These are phyloP conservation scores for Glaciozyma antarctica DNA, from an alignment of 768 basidiomycete species.

Conservation along the genomic window DNA sequence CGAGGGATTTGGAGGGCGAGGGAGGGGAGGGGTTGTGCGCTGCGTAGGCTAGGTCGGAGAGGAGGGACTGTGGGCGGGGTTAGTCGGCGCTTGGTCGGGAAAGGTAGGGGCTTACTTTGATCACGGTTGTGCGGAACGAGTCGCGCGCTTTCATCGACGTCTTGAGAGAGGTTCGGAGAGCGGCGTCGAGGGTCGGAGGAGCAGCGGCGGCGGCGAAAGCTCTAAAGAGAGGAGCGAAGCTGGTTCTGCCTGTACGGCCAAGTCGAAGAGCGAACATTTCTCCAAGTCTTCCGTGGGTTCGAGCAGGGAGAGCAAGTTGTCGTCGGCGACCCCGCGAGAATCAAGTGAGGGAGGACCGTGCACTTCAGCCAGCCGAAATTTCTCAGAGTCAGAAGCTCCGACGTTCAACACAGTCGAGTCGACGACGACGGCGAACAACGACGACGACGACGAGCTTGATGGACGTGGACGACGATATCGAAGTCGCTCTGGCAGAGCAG, in stretches of 20 bases:
- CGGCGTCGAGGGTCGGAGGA: conserved; percentile 9
- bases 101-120: conserved; percentile 11
- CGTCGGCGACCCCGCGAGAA: no score
- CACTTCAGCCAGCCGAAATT: no score
- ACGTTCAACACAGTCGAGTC: no score
- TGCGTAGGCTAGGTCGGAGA: conserved; percentile 23
- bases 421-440: no score
- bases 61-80: conserved; percentile 10
- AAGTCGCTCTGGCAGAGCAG: no score
- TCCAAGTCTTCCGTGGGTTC: no score
- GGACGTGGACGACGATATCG: no score
- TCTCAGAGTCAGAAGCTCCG: no score
- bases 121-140: neutral
- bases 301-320: no score
- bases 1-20: conserved; percentile 16
- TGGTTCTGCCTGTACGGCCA: neutral
- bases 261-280: conserved; percentile 4
- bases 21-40: conserved; percentile 16
- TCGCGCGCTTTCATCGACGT: conserved; percentile 17
- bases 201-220: neutral
- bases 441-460: no score
- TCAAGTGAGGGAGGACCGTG: no score
- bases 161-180: conserved; percentile 20
- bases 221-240: neutral
- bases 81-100: no score